A percentile compares a stretch with the other conserved stretches of the same genome.
Conservation (phyloP, 2,329 filamentous ascomycete species). For the Nigrograna mackinnonii region DNA sequence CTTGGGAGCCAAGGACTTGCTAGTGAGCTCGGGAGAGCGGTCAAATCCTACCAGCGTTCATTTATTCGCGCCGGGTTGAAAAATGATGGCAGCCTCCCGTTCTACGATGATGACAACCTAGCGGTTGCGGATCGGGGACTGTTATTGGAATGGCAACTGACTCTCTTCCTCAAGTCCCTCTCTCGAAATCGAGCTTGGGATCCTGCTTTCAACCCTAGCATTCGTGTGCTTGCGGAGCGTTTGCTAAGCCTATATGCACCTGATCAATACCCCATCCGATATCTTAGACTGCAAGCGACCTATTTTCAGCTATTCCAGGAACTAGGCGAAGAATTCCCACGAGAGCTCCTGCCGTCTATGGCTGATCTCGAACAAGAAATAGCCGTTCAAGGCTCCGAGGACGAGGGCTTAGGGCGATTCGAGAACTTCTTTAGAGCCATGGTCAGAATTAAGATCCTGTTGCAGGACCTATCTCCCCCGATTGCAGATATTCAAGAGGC, state of each 20-base stretch:
- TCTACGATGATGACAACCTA: constrained; percentile 39
- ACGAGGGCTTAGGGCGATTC: constrained; percentile 37
- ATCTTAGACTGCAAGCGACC: constrained; percentile 24
- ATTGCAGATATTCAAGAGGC: constrained; percentile 29
- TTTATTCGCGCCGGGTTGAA: constrained; percentile 44
- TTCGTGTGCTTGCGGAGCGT: constrained; percentile 19
- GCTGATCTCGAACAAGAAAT: constrained; percentile 3
- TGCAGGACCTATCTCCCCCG: constrained; percentile 37
- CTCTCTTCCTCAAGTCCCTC: constrained; percentile 28
- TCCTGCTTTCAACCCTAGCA: constrained; percentile 24
- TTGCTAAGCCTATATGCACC: constrained; percentile 32
- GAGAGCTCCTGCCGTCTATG: constrained; percentile 9
- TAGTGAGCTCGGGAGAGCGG: constrained; percentile 59
- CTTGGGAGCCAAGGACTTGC: constrained; percentile 57
- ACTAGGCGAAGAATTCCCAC: constrained; percentile 61
- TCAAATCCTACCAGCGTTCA: constrained; percentile 64
- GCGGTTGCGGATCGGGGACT: constrained; percentile 32
- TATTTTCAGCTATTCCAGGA: constrained; percentile 52
- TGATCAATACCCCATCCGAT: constrained; percentile 33
- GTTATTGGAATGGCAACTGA: constrained; percentile 49
- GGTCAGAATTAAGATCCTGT: constrained; percentile 45
- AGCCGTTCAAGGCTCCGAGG: constrained; percentile 19
- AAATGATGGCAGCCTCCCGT: constrained; percentile 54
- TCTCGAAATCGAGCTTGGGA: constrained; percentile 35
- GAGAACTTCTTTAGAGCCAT: constrained; percentile 39